Base-by-base conservation (phyloP, 1,139 yeast species). In the Geotrichum siamense region DNA sequence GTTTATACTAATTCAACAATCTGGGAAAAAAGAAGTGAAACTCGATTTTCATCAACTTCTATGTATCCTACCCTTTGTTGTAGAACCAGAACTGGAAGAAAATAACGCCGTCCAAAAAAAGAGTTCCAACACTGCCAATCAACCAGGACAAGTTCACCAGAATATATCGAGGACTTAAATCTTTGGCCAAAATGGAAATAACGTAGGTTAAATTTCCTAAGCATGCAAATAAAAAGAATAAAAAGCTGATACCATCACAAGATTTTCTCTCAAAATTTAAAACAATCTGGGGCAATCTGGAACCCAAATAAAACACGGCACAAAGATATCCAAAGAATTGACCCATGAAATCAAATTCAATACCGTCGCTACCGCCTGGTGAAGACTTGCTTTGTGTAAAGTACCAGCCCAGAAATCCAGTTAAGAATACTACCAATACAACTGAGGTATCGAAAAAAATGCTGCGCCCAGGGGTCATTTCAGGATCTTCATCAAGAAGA, bases 291-390 rank as follows among this genome's bases (percentile, higher is more conserved):
- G 97, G 97, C 20, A 89, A 64, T 54, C 97, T 71, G 13, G 96
- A 86, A 1, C 96, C 95, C 53, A 89, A 67, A 61, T 89, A 89
- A 39, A 89, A 71, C 1, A 71, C 63, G 1, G 97, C 96, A 67
- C 96, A 86, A 44, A 86, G 66, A 85, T 95, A 89, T 21, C 97
- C 97, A 62, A 86, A 85, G 33, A 76, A 65, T 64, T 89, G 97
- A 1, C 95, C 96, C 53, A 82, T 63, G 17, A 80, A 76, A 59
- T 85, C 89, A 59, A 79, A 77, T 31, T 73, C 74, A 44, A 47
- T 78, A 59, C 35, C 67, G 1, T 52, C 51, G 28, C 65, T 68
- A 22, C 68, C 67, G 19, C 61, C 62, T 27, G 55, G 52, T 2
- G 58, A 59, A 1, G 46, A 44, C 5, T 54, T 53, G 3, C 58